Base-by-base conservation (phyloP, 345 rosid genomes). In the Melaleuca alternifolia region DNA sequence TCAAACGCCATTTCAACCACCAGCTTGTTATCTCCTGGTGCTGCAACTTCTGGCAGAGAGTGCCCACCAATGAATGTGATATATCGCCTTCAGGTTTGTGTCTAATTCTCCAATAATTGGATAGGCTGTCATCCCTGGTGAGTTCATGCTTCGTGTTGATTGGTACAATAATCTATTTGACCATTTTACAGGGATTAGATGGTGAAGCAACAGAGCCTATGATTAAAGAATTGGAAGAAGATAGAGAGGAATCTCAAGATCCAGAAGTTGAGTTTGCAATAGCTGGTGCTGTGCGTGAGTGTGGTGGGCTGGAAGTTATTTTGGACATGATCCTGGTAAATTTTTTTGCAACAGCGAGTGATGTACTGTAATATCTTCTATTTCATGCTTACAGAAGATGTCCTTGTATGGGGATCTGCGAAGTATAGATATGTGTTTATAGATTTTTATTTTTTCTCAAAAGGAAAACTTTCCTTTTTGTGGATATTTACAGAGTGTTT, bases 131-230 rank as follows among this genome's bases (percentile, higher is more conserved):
- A 24, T 71, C 81, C 81, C 48, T 37, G 26, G 81, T 37, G 81
- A 71, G 24, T 37, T 48, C 37, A 71, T 71, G 2, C 26, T 71
- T 24, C 44, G 13, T 77, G 46, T 82, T n/a, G 21, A 56, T 57
- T 28, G 24, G 82, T 50, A 62, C 28, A 85, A 54, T 44, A 86
- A 76, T 84, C 59, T 5, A 33, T 46, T 56, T 77, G 84, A 84
- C 50, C 87, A 44, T 84, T 88, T 88, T 56, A 83, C 92, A 96
- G 99, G 99, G 99, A 65, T 91, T 96, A 84, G 99, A 97, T 91
- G 99, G 99, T 89, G 99, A 97, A 94, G 99, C 99, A 84, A 97
- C 99, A 59, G 99, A 97, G 85, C 99, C 99, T 86, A 97, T 97
- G 99, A 96, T 97, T 86, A 96, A 97, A 93, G 98, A 97, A 89